Evolutionary conservation across 2,329 filamentous ascomycete genomes (phyloP).

Genomic region (Metarhizium album): DNA sequence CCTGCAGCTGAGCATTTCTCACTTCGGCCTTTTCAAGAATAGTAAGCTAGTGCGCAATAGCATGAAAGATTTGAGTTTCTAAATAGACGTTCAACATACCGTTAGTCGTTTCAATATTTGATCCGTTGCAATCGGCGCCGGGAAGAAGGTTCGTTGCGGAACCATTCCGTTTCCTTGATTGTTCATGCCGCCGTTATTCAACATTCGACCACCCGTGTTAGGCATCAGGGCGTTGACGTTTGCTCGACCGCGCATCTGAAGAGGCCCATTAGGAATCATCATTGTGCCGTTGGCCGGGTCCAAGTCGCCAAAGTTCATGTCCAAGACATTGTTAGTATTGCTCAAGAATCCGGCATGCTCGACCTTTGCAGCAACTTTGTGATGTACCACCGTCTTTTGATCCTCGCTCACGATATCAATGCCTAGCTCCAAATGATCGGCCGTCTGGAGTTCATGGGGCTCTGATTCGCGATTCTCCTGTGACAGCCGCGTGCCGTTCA

Average conservation of each 20-base stretch:
- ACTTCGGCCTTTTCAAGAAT: conserved; percentile 57
- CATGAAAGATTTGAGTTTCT: not conserved
- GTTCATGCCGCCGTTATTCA: conserved; percentile 33
- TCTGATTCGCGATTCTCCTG: conserved; percentile 94
- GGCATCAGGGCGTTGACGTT: conserved; percentile 55
- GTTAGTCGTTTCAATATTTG: conserved; percentile 66
- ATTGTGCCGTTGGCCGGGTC: conserved; percentile 69
- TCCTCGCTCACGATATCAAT: conserved; percentile 99
- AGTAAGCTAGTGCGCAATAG: not conserved
- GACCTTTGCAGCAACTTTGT: conserved; percentile 94
- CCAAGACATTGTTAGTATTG: conserved; percentile 64
- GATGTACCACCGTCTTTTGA: conserved; percentile 95
- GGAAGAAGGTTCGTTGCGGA: conserved; percentile 74
- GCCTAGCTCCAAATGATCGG: conserved; percentile 85
- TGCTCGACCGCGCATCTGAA: conserved; percentile 60
- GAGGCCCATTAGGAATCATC: conserved; percentile 57
- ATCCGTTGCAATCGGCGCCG: conserved; percentile 84
- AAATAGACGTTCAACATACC: conserved; percentile 15
- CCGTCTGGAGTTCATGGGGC: conserved; percentile 81
- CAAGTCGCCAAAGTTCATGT: conserved; percentile 86
- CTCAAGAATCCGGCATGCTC: conserved; percentile 84
- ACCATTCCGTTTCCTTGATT: conserved; percentile 47
- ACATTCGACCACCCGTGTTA: conserved; percentile 52
- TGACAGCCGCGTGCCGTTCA: conserved; percentile 83
- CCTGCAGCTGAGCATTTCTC: conserved; percentile 78